Base-by-base conservation (phyloP, 163 green algal species). In the Prototheca wickerhamii region DNA sequence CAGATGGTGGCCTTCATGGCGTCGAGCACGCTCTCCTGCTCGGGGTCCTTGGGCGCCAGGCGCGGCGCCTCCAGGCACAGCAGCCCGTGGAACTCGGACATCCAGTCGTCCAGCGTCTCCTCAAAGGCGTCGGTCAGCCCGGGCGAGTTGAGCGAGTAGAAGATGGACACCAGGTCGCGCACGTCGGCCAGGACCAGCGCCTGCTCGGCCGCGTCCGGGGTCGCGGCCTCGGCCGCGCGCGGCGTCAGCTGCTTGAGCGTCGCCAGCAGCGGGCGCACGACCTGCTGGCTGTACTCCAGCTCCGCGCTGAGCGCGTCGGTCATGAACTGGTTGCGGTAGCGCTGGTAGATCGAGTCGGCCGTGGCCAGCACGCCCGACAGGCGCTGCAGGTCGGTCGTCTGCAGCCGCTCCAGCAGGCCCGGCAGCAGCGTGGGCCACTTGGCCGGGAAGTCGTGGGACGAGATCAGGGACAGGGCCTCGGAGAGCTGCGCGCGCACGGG, bases 61-160 rank as follows among this genome's bases (percentile, higher is more conserved):
- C 31, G 33, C 8, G 67, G 63, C 6, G 56, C 60, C 52, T 87
- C 77, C 43, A 94, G 62, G 0, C 60, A 74, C 10, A 95, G 75
- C 30, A 84, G 76, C 21, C 51, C 80, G 71, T 96, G 87, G 70
- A 97, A 96, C 69, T 90, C 74, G 0, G 64, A 76, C 88, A 99
- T 97, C 92, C 92, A 99, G 3, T 80, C 78, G 31, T 88, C 78
- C 60, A 99, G 76, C 54, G 87, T 84, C n/a, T 82, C 70, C 70
- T 97, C 92, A 64, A 97, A 92, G 5, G 92, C 76, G 61, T 96
- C 86, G 26, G 92, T 95, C 21, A 99, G 78, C 21, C 91, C 90
- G 7, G 86, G 86, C 0, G 77, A 89, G 73, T 96, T 95, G 56
- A 99, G 78, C 1, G 85, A 95, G 78, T 88, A 96, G 79, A 97